phyloP scores from a whole-genome alignment of 2,329 filamentous ascomycete genomes.

The Ciborinia camelliae region DNA sequence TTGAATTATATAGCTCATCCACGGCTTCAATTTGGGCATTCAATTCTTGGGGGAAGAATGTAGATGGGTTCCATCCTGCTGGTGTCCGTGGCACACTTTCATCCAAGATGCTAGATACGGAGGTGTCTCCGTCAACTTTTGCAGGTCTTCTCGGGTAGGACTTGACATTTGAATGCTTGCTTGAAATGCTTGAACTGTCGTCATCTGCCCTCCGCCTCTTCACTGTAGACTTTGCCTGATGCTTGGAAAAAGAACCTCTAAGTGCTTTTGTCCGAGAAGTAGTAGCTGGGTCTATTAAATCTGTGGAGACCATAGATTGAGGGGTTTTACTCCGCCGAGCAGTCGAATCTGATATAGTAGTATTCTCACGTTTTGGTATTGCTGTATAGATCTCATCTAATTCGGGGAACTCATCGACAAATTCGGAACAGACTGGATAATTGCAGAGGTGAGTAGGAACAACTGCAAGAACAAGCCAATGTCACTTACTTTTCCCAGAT shows the following conservation, averaged over 20 bases:
- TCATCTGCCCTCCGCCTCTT: conserved; percentile 21
- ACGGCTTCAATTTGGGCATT: background rate
- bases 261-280: background rate
- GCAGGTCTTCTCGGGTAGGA: conserved; percentile 16
- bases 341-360: background rate
- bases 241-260: background rate
- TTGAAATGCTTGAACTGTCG: conserved; percentile 5
- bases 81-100: background rate
- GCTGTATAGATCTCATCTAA: conserved; percentile 26
- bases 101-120: background rate
- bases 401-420: conserved; percentile 28
- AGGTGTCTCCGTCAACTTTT: background rate
- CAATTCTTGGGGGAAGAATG: background rate
- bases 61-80: background rate
- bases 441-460: background rate
- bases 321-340: background rate
- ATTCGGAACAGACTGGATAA: conserved; percentile 26
- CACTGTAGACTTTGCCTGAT: conserved; percentile 9
- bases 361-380: conserved; percentile 11
- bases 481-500: conserved; percentile 31
- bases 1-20: conserved; percentile 13
- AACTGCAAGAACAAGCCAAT: background rate
- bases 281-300: background rate
- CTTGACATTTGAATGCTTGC: background rate
- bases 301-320: background rate